phyloP scores from a whole-genome alignment of 352 stramenopile genomes.

The Phytopythium ostracodes region DNA sequence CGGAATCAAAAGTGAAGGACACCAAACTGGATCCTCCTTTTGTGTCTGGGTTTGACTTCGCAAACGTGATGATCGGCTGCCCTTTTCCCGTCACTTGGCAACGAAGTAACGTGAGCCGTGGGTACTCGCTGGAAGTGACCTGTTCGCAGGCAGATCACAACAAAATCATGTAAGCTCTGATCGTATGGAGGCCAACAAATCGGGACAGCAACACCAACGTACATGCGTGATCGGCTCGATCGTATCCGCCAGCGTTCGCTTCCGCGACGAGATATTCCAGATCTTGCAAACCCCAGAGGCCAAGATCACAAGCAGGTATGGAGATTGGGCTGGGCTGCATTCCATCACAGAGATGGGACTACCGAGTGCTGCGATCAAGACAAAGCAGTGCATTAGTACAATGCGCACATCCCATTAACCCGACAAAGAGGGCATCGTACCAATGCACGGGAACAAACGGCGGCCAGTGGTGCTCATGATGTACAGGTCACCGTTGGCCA shows the following conservation, averaged over 20 bases:
- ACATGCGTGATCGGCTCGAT: conserved; percentile 65
- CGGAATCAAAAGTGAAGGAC: conserved; percentile 75
- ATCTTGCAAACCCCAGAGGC: conserved; percentile 60
- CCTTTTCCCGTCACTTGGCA: conserved; percentile 67
- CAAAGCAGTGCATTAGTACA: conserved; percentile 3
- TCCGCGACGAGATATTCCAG: conserved; percentile 56
- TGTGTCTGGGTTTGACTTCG: conserved; percentile 45
- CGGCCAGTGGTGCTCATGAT: conserved; percentile 55
- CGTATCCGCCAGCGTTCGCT: conserved; percentile 48
- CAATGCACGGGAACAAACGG: conserved; percentile 76
- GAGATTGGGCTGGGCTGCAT: conserved; percentile 53
- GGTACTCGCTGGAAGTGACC: conserved; percentile 13
- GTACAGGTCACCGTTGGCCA: conserved; percentile 64
- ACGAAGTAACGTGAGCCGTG: conserved; percentile 61
- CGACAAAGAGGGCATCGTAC: conserved; percentile 19
- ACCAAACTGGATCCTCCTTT: conserved; percentile 54
- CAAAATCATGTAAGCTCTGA: background rate
- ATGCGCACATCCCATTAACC: background rate
- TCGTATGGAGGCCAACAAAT: background rate
- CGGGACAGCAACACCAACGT: conserved; percentile 1
- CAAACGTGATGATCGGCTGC: conserved; percentile 82
- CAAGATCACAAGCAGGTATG: conserved; percentile 74
- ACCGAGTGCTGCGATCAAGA: conserved; percentile 43
- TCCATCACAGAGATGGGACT: conserved; percentile 62
- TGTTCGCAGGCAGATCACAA: background rate